These are phyloP conservation scores for Podospora pseudoanserina DNA, from an alignment of 495 filamentous ascomycete species.

Conservation along the genomic window DNA sequence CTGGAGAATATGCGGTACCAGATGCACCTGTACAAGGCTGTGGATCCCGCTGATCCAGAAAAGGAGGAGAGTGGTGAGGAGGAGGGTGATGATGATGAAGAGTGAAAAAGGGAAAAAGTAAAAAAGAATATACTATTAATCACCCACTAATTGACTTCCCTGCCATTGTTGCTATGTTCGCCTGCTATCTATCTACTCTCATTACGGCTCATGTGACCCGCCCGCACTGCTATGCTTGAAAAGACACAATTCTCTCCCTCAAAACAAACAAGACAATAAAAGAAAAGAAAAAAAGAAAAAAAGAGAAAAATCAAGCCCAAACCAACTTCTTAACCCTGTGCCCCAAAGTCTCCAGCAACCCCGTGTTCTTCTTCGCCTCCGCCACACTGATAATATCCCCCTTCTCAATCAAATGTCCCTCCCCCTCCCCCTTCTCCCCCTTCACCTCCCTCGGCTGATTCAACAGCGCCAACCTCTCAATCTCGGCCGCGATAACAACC, in stretches of 20 bases:
- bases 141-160: neutral
- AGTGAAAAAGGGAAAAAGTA: neutral
- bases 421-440: slow-evolving; percentile 31
- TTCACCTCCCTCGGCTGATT: slow-evolving; percentile 36
- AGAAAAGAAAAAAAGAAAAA: neutral
- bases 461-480: slow-evolving; percentile 43
- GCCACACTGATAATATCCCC: slow-evolving; percentile 74
- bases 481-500: slow-evolving; percentile 63
- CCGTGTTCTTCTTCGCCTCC: slow-evolving; percentile 85
- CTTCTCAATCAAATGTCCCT: slow-evolving; percentile 54
- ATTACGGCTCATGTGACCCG: neutral
- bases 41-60: slow-evolving; percentile 11
- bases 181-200: neutral
- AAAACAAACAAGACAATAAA: neutral
- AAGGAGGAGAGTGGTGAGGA: neutral
- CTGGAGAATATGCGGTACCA: slow-evolving; percentile 96
- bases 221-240: neutral
- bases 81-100: neutral
- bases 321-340: slow-evolving; percentile 89
- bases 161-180: neutral
- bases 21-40: slow-evolving; percentile 67
- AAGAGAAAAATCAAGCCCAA: slow-evolving; percentile 59
- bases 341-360: slow-evolving; percentile 76
- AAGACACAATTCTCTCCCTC: neutral
- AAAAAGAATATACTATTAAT: neutral